Percentiles rank a stretch among this genome's conserved stretches.
These are phyloP conservation scores for Xylariaceae sp. DNA, from an alignment of 2,329 filamentous ascomycete genomes.

Conservation along the genomic window DNA sequence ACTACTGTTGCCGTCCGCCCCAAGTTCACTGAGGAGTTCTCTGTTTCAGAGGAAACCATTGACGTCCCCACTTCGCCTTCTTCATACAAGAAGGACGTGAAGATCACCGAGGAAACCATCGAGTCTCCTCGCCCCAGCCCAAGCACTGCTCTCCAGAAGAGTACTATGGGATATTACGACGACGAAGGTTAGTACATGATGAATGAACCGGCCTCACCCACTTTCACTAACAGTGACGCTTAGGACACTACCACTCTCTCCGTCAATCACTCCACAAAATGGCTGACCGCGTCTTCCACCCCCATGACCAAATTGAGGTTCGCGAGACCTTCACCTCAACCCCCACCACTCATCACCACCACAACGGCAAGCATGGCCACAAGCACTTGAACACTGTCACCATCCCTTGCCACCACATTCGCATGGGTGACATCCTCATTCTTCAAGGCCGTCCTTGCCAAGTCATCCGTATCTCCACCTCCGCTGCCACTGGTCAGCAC, in stretches of 20 bases:
- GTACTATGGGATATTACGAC: conserved; percentile 63
- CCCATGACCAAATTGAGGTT: conserved; percentile 43
- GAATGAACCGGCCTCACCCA: conserved; percentile 8
- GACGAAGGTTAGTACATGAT: conserved; percentile 46
- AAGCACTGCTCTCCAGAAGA: conserved; percentile 36
- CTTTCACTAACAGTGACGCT: conserved; percentile 24
- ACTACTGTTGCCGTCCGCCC: conserved; percentile 25
- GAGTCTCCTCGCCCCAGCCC: conserved; percentile 43
- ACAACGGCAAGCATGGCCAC: too few species aligned
- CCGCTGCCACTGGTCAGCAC: conserved; percentile 96
- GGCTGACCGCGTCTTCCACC: conserved; percentile 49
- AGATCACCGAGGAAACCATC: conserved; percentile 62
- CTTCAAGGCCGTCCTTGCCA: conserved; percentile 98
- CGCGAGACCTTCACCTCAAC: conserved; percentile 37
- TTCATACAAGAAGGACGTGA: conserved; percentile 50
- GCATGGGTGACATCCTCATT: conserved; percentile 96
- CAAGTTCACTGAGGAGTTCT: conserved; percentile 40
- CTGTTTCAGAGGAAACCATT: conserved; percentile 53
- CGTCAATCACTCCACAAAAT: conserved; percentile 52
- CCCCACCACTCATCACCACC: conserved; percentile 21
- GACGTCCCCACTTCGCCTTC: conserved; percentile 39
- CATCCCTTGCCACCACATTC: conserved; percentile 99
- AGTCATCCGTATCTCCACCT: conserved; percentile 99
- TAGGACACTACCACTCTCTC: conserved; percentile 54
- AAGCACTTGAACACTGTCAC: conserved; percentile 69